phyloP scores from a whole-genome alignment of 441 rosid genomes.

The Capsella rubella region DNA sequence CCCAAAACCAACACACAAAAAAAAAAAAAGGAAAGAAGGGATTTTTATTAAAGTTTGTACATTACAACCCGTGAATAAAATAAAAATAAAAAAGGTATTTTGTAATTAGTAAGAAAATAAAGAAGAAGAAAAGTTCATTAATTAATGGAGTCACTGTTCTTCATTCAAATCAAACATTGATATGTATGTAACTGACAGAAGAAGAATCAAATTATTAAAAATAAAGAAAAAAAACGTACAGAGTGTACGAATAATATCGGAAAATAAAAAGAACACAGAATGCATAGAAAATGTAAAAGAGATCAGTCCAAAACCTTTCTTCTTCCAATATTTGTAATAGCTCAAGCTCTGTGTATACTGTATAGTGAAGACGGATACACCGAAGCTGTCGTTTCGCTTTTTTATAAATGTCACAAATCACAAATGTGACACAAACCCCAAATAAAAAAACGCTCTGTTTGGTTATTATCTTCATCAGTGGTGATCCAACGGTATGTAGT shows the following conservation, averaged over 20 bases:
- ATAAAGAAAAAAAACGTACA: slow-evolving; percentile 8
- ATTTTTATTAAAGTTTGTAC: slow-evolving; percentile 8
- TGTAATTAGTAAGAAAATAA: background rate
- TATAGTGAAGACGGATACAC: slow-evolving; percentile 50
- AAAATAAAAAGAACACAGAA: background rate
- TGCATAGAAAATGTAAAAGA: slow-evolving; percentile 5
- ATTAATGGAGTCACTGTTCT: slow-evolving; percentile 38
- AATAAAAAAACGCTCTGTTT: slow-evolving; percentile 36
- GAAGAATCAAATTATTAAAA: background rate
- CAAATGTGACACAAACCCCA: slow-evolving; percentile 21
- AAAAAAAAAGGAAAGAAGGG: background rate
- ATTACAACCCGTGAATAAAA: slow-evolving; percentile 44
- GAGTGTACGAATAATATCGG: slow-evolving; percentile 1
- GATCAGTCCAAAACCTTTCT: slow-evolving; percentile 11
- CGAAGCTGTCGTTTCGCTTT: slow-evolving; percentile 55
- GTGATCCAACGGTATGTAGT: slow-evolving; percentile 36
- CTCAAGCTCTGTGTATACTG: background rate
- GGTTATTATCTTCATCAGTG: slow-evolving; percentile 29
- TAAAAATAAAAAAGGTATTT: background rate
- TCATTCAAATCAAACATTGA: slow-evolving; percentile 33
- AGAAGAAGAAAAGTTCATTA: background rate
- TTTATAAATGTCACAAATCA: slow-evolving; percentile 47
- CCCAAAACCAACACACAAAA: background rate
- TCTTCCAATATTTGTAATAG: background rate
- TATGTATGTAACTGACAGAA: slow-evolving; percentile 39